Percentiles rank a stretch among this genome's conserved stretches.
These are phyloP conservation scores for Platanus orientalis DNA, from an alignment of 164 flowering plant species.

Conservation along the genomic window DNA sequence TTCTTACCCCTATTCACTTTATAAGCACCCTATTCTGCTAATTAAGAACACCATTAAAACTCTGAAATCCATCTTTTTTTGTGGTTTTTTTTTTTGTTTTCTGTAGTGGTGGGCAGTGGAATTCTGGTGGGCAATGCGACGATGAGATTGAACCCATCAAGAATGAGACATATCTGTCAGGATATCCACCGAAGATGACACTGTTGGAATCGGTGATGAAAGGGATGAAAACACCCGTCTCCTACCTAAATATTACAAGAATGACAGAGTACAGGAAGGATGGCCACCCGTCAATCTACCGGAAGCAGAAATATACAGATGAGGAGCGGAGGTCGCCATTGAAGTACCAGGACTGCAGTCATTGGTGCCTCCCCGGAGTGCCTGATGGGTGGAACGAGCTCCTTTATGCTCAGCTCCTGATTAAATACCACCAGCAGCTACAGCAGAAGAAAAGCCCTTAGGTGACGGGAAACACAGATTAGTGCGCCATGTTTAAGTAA, in stretches of 20 bases:
- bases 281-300: conserved; percentile 87
- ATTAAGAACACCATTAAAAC: too few species aligned
- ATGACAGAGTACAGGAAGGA: conserved; percentile 90
- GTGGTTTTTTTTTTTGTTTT: conserved; percentile 1
- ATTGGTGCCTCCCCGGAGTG: conserved; percentile 99
- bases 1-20: too few species aligned
- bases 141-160: conserved; percentile 73
- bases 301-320: conserved; percentile 42
- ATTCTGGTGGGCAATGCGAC: conserved; percentile 89
- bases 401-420: conserved; percentile 64
- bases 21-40: too few species aligned
- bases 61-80: background rate
- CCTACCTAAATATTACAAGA: conserved; percentile 70
- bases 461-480: conserved; percentile 6
- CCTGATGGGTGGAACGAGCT: conserved; percentile 96
- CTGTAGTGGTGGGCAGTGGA: conserved; percentile 90
- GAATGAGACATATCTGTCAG: conserved; percentile 51
- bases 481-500: conserved; percentile 13
- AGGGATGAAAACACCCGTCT: conserved; percentile 70
- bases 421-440: conserved; percentile 22
- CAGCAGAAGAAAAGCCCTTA: conserved; percentile 18
- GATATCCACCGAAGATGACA: conserved; percentile 70
- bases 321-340: conserved; percentile 55
- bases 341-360: conserved; percentile 91
- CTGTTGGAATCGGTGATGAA: conserved; percentile 60